Conservation (phyloP, 2,329 filamentous ascomycete species). For the Colletotrichum cordylinicola region DNA sequence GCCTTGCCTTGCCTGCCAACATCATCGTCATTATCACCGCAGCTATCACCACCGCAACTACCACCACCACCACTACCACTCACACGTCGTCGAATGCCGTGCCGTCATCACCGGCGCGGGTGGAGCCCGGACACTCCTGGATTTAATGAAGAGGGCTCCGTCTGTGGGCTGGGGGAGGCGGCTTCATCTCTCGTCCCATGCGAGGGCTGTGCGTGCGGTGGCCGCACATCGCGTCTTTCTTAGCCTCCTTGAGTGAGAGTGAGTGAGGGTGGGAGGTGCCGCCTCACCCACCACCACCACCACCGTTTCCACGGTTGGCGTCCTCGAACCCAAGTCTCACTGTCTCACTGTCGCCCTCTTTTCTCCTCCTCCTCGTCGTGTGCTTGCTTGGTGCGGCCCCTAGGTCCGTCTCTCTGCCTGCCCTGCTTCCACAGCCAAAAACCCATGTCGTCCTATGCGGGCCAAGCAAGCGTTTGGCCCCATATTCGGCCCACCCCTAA, state of each 20-base stretch:
- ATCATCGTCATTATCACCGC: not conserved
- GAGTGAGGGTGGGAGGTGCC: not conserved
- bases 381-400: not conserved
- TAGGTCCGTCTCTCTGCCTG: not conserved
- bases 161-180: constrained; percentile 10
- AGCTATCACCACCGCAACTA: not conserved
- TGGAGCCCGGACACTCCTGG: constrained; percentile 9
- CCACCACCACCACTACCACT: not conserved
- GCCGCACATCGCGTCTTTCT: not conserved
- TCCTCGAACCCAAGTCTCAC: not conserved
- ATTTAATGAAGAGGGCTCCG: constrained; percentile 16
- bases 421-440: not conserved
- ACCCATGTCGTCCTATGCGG: constrained; percentile 4
- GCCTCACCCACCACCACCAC: not conserved
- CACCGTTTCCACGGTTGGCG: not conserved
- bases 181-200: constrained; percentile 17
- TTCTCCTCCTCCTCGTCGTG: not conserved
- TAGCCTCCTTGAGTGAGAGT: not conserved
- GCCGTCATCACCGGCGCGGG: constrained; percentile 4
- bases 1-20: not conserved
- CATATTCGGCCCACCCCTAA: constrained; percentile 3
- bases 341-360: not conserved
- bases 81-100: not conserved
- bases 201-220: constrained; percentile 8
- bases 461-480: constrained; percentile 19